Conservation (phyloP, 306 rosid genomes). For the Gleditsia sinensis region DNA sequence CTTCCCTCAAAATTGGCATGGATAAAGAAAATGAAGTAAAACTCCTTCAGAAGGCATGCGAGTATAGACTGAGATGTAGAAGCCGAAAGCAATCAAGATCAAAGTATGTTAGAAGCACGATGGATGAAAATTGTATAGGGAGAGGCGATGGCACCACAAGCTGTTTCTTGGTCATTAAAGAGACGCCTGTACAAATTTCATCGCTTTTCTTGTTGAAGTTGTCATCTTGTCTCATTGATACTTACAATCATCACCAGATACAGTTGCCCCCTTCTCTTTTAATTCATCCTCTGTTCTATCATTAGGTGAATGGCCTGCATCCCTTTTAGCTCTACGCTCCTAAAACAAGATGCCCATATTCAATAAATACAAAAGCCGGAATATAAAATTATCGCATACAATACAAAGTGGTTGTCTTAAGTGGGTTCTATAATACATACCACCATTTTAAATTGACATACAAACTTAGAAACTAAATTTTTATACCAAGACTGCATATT, state of each 20-base stretch:
- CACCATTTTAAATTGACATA: no score
- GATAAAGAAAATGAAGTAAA: constrained; percentile 25
- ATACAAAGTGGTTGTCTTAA: neutral
- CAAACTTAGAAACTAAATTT: no score
- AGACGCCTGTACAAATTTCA: constrained; percentile 26
- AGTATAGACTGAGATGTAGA: constrained; percentile 24
- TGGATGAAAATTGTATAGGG: constrained; percentile 38
- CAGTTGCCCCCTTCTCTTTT: constrained; percentile 36
- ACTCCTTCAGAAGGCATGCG: constrained; percentile 22
- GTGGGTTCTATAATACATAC: no score
- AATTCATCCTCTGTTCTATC: constrained; percentile 25
- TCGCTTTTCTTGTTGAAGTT: constrained; percentile 19
- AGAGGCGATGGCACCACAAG: constrained; percentile 27
- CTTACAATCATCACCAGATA: constrained; percentile 27
- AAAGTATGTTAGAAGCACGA: constrained; percentile 25
- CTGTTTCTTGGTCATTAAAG: neutral
- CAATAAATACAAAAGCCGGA: constrained; percentile 13
- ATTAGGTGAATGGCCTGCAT: constrained; percentile 26
- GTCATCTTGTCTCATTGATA: constrained; percentile 20
- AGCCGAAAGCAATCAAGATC: constrained; percentile 32
- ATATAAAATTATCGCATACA: neutral
- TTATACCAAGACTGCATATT: no score
- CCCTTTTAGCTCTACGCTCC: constrained; percentile 45
- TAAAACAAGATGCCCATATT: constrained; percentile 29
- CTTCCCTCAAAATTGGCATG: constrained; percentile 33